Evolutionary conservation across 1,284 basidiomycete species (phyloP).

Genomic region (Porodaedalea pini): DNA sequence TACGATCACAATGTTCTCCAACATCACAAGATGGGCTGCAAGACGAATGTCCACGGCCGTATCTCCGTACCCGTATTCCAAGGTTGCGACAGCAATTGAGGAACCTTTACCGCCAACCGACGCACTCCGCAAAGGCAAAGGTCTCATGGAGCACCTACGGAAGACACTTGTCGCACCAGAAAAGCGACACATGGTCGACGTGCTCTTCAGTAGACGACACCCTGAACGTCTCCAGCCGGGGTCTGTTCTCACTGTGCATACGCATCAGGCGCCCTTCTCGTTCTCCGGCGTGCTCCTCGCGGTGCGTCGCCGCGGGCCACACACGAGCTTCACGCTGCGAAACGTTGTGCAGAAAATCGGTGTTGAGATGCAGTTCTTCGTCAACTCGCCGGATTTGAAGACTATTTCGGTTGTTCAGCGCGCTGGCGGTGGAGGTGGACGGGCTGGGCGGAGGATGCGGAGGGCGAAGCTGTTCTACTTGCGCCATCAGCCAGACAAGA

Average conservation of each 20-base stretch:
- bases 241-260: slow-evolving; percentile 74
- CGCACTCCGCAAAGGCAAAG: slow-evolving; percentile 63
- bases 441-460: slow-evolving; percentile 51
- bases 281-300: slow-evolving; percentile 87
- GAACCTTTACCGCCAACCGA: slow-evolving; percentile 41
- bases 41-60: slow-evolving; percentile 17
- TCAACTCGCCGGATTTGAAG: slow-evolving; percentile 81
- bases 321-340: slow-evolving; percentile 79
- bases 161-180: slow-evolving; percentile 62
- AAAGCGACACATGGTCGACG: slow-evolving; percentile 62
- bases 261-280: slow-evolving; percentile 64
- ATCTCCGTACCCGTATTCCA: slow-evolving; percentile 71
- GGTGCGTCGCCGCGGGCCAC: slow-evolving; percentile 74
- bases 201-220: slow-evolving; percentile 68
- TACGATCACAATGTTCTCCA: slow-evolving; percentile 5
- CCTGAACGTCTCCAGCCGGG: slow-evolving; percentile 70
- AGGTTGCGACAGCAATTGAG: slow-evolving; percentile 53
- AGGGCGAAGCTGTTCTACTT: slow-evolving; percentile 78
- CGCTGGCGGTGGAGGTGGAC: slow-evolving; percentile 44
- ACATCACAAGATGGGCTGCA: slow-evolving; percentile 12
- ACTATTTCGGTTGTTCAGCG: slow-evolving; percentile 72
- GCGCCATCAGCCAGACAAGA: slow-evolving; percentile 74
- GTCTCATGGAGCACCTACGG: slow-evolving; percentile 74
- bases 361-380: slow-evolving; percentile 87
- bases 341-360: slow-evolving; percentile 88